Conservation (phyloP, 371 early-diverging fungal genomes). For the Modicella reniformis region DNA sequence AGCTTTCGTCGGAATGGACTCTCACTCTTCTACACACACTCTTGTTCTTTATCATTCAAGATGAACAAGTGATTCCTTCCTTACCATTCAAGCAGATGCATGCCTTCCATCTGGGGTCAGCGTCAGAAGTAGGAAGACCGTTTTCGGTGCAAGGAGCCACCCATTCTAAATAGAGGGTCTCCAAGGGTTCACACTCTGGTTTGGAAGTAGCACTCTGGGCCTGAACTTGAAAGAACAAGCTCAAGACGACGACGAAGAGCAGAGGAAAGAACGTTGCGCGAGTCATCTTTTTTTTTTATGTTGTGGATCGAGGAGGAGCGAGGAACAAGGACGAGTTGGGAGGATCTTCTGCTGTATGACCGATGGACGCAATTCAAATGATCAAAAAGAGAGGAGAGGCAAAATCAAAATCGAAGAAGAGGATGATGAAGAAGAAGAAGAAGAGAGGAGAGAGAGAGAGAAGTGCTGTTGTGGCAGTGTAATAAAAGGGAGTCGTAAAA, state of each 20-base stretch:
- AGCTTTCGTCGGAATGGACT: no score
- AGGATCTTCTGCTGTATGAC: no score
- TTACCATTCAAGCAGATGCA: slow-evolving; percentile 42
- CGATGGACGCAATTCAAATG: background rate
- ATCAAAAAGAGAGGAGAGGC: slow-evolving; percentile 3
- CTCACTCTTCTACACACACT: no score
- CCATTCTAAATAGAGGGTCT: slow-evolving; percentile 29
- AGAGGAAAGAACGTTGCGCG: slow-evolving; percentile 14
- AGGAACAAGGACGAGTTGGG: no score
- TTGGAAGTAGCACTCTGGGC: slow-evolving; percentile 17
- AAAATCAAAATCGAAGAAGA: background rate
- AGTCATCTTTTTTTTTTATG: slow-evolving; percentile 10
- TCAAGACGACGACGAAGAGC: slow-evolving; percentile 12
- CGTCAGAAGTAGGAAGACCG: slow-evolving; percentile 34
- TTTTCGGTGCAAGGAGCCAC: slow-evolving; percentile 27
- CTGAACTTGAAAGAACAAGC: slow-evolving; percentile 9
- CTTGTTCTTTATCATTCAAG: background rate
- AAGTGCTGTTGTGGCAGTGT: background rate
- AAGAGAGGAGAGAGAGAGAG: background rate
- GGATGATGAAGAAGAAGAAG: background rate
- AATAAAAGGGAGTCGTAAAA: background rate
- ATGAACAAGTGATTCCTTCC: background rate
- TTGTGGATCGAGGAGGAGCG: background rate
- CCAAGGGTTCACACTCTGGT: slow-evolving; percentile 37
- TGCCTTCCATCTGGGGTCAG: slow-evolving; percentile 32